A percentile compares a stretch with the other conserved stretches of the same genome.
Conservation (phyloP, 129 eudicot species). For the Chrysanthemum makinoi region DNA sequence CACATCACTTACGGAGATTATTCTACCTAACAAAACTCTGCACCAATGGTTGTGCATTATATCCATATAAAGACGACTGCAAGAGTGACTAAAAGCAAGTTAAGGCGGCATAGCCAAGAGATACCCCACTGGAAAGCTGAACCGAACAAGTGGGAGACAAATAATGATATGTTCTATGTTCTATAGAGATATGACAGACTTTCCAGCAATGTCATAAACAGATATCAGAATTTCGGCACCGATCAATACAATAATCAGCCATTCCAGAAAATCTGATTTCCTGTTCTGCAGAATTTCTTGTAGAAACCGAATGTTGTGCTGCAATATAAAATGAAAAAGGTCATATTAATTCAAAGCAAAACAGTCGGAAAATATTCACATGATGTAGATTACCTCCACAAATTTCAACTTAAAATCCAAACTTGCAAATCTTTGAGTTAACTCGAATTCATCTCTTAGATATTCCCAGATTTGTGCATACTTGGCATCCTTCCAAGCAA, state of each 20-base stretch:
- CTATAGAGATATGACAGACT: slow-evolving; percentile 49
- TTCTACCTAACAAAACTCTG: neutral
- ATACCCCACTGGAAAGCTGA: neutral
- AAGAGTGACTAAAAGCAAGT: neutral
- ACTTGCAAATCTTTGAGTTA: slow-evolving; percentile 96
- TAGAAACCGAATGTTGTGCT: slow-evolving; percentile 95
- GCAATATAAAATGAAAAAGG: slow-evolving; percentile 29
- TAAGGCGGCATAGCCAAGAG: neutral
- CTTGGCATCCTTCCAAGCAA: slow-evolving; percentile 97
- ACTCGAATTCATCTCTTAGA: slow-evolving; percentile 90
- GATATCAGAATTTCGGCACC: slow-evolving; percentile 88
- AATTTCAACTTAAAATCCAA: slow-evolving; percentile 90
- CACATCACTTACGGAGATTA: neutral
- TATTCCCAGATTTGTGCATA: slow-evolving; percentile 98
- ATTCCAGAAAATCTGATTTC: slow-evolving; percentile 92
- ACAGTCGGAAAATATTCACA: neutral
- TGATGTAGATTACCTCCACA: slow-evolving; percentile 65
- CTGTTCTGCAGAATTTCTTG: slow-evolving; percentile 93
- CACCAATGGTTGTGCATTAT: neutral
- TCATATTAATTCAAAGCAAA: neutral
- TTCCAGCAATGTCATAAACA: slow-evolving; percentile 81
- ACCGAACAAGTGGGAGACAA: neutral
- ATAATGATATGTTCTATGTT: slow-evolving; percentile 29
- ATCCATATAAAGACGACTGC: neutral
- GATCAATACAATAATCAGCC: slow-evolving; percentile 85